Conservation (phyloP, 2,329 filamentous ascomycete genomes). For the Gnomoniopsis sp. region DNA sequence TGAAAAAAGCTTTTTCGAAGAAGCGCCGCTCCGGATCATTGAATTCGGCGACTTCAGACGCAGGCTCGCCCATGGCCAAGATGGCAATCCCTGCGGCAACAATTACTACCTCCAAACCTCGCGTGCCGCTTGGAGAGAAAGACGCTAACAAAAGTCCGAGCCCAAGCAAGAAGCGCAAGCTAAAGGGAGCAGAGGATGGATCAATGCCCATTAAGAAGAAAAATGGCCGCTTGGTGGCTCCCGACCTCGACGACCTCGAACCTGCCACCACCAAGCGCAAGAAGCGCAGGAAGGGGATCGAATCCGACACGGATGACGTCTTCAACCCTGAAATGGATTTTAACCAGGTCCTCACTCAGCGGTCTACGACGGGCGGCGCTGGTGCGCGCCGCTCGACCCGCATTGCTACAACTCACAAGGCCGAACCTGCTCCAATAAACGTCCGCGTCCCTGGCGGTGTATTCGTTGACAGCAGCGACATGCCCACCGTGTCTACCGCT, state of each 20-base stretch:
- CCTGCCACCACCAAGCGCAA: constrained; percentile 28
- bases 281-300: constrained; percentile 26
- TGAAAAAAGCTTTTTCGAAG: constrained; percentile 8
- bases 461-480: constrained; percentile 22
- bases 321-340: constrained; percentile 24
- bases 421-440: constrained; percentile 28
- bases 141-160: constrained; percentile 35
- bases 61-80: constrained; percentile 28
- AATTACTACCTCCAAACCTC: constrained; percentile 17
- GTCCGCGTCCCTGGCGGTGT: constrained; percentile 28
- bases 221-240: constrained; percentile 22
- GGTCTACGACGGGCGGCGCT: neutral
- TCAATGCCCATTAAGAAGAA: constrained; percentile 17
- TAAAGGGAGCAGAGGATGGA: constrained; percentile 17
- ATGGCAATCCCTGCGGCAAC: constrained; percentile 3
- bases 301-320: constrained; percentile 23
- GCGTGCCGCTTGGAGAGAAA: constrained; percentile 31
- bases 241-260: constrained; percentile 23
- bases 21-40: constrained; percentile 27
- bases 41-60: constrained; percentile 24
- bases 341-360: constrained; percentile 14
- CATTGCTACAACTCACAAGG: constrained; percentile 21
- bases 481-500: constrained; percentile 15
- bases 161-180: constrained; percentile 36
- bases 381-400: constrained; percentile 10